Conservation (phyloP, 2,329 filamentous ascomycete species). For the Sporothrix protearum region DNA sequence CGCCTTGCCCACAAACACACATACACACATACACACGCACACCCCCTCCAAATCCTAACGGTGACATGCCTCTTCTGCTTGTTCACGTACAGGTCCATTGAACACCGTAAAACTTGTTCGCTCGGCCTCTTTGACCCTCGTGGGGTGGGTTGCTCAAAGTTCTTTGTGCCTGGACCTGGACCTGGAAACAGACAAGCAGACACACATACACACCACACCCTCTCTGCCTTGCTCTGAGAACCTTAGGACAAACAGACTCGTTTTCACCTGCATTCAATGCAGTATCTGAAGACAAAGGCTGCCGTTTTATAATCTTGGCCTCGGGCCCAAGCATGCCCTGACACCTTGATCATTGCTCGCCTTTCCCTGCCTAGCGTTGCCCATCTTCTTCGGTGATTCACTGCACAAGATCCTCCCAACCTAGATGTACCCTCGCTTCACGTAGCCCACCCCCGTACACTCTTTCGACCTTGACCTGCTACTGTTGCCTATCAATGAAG, state of each 20-base stretch:
- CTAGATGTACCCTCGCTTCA: neutral
- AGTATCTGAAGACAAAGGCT: neutral
- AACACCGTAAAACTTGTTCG: neutral
- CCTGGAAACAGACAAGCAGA: neutral
- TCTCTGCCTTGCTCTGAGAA: neutral
- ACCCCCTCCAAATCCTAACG: neutral
- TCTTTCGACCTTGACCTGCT: neutral
- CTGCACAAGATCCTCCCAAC: neutral
- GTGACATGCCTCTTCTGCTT: neutral
- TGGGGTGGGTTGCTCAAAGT: constrained; percentile 5
- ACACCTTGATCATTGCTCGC: neutral
- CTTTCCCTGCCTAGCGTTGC: neutral
- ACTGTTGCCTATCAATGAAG: neutral
- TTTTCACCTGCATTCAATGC: neutral
- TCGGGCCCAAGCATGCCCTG: no score
- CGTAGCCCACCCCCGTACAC: neutral
- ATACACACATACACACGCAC: neutral
- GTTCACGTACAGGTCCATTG: neutral
- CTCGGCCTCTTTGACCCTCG: neutral
- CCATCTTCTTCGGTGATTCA: neutral
- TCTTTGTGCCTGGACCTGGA: neutral
- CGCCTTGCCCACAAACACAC: neutral
- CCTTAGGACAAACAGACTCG: neutral
- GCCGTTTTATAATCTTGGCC: neutral
- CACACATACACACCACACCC: neutral